Base-by-base conservation (phyloP, 2,329 filamentous ascomycete species). In the Neonectria sp. region DNA sequence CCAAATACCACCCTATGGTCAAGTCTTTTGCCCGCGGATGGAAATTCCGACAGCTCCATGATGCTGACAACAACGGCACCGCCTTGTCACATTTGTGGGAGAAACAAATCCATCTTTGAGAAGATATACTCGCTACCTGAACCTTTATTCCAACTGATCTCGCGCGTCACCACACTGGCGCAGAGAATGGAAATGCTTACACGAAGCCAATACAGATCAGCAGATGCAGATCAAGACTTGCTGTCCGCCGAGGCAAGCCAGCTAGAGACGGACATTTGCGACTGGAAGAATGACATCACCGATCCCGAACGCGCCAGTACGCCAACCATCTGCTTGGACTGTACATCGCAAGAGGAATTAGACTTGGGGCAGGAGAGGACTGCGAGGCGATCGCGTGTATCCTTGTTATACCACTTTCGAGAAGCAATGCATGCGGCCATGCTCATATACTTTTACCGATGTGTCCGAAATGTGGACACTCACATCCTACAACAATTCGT, bases 401-500 rank as follows among this genome's bases (percentile, higher is more conserved):
- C 63, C 11, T n/a, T 65, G 21, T 15, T 65, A 3, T 59, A 59
- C 15, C 56, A 60, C 51, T 59, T 65, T 15, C 27, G 51, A 29
- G 63, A 55, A 33, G 63, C 63, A 4, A 60, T 65, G 51, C 63
- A 65, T n/a, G 56, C 55, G 3, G 63, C 63, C 25, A 40, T 65
- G 8, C 55, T 65, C 6, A 65, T 65, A 15, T 65, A 60, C 37
- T 65, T 65, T 37, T 65, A 65, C 13, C 55, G 63, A 4, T 59
- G 63, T 13, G 63, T 65, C 3, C 24, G 57, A 53, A 51, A 40
- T 8, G 40, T 61, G 6, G 56, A 60, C 31, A 59, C 63, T 2
- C 49, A 60, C 35, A 65, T 65, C 15, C 37, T 65, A 3, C 56
- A 65, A n/a, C 63, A 53, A n/a, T 65, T 60, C 21, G 63, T 65